phyloP scores from a whole-genome alignment of 2,329 filamentous ascomycete genomes.

The Trichoderma sp. region DNA sequence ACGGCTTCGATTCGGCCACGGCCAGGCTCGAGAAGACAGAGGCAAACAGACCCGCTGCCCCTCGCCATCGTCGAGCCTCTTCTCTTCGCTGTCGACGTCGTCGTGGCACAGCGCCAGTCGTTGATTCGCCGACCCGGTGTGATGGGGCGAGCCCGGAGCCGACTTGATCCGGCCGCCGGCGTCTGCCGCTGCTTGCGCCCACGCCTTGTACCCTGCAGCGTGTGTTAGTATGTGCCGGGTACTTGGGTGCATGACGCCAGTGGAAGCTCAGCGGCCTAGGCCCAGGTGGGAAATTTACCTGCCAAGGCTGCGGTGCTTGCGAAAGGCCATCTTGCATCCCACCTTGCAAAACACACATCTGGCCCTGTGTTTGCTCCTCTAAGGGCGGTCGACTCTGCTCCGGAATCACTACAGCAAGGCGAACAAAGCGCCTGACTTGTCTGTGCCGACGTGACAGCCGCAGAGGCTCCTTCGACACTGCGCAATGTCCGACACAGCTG shows the following conservation, averaged over 20 bases:
- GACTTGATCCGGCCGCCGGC: slow-evolving; percentile 19
- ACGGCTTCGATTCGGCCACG: not conserved
- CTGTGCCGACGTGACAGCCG: not conserved
- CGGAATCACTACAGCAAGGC: slow-evolving; percentile 5
- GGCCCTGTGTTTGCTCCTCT: not conserved
- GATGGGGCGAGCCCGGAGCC: slow-evolving; percentile 8
- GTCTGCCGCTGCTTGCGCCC: not conserved
- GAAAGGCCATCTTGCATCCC: slow-evolving; percentile 24
- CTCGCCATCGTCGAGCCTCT: not conserved
- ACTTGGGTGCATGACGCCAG: not conserved
- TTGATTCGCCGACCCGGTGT: slow-evolving; percentile 22
- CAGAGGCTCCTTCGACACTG: not conserved
- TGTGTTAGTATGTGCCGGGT: not conserved
- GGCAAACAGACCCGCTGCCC: not conserved
- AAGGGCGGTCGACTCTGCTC: not conserved
- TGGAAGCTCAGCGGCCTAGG: not conserved
- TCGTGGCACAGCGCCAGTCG: slow-evolving; percentile 14
- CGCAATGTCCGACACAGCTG: slow-evolving; percentile 35
- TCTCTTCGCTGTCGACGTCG: not conserved
- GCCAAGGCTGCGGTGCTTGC: slow-evolving; percentile 13
- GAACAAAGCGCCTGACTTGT: slow-evolving; percentile 1
- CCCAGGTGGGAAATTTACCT: not conserved
- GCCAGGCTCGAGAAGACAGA: not conserved
- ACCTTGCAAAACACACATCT: not conserved
- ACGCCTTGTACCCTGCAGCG: not conserved